Conservation (phyloP, 768 basidiomycete species). For the Leccinum barrowsii region DNA sequence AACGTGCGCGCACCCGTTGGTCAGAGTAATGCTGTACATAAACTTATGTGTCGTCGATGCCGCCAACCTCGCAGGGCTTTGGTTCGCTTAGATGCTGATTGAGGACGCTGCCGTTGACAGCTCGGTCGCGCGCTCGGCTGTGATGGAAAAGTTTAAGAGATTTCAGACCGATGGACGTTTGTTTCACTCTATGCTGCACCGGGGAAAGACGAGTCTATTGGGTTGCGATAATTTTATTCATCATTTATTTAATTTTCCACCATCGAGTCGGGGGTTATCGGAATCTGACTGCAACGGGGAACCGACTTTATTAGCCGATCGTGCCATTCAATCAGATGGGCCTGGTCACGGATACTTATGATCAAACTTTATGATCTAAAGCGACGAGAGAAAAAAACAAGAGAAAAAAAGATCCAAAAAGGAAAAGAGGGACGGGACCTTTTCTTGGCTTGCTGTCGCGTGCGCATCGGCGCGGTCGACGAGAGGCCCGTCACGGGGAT, state of each 20-base stretch:
- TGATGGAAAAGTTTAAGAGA: not conserved
- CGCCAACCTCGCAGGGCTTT: not conserved
- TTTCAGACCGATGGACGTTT: not conserved
- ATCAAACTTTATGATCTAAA: constrained; percentile 5
- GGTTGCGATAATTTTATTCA: not conserved
- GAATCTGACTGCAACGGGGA: not conserved
- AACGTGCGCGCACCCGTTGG: not conserved
- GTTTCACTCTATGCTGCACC: not conserved
- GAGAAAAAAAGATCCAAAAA: constrained; percentile 3
- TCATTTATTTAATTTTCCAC: not conserved
- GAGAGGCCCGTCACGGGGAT: too few species aligned
- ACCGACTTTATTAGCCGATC: constrained; percentile 10
- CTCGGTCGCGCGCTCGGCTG: not conserved
- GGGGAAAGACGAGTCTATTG: constrained; percentile 3
- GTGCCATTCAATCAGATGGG: constrained; percentile 8
- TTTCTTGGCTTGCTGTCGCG: constrained; percentile 1
- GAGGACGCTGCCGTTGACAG: not conserved
- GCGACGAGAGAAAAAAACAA: constrained; percentile 18
- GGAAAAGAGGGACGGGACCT: constrained; percentile 8
- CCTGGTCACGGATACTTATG: constrained; percentile 1
- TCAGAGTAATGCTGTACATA: not conserved
- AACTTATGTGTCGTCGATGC: not conserved
- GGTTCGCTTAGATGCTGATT: not conserved
- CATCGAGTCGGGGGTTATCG: constrained; percentile 24
- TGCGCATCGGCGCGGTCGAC: too few species aligned